A percentile compares a stretch with the other conserved stretches of the same genome.
Evolutionary conservation across 208 protist species (phyloP).

Genomic region (Tritrichomonas foetus): DNA sequence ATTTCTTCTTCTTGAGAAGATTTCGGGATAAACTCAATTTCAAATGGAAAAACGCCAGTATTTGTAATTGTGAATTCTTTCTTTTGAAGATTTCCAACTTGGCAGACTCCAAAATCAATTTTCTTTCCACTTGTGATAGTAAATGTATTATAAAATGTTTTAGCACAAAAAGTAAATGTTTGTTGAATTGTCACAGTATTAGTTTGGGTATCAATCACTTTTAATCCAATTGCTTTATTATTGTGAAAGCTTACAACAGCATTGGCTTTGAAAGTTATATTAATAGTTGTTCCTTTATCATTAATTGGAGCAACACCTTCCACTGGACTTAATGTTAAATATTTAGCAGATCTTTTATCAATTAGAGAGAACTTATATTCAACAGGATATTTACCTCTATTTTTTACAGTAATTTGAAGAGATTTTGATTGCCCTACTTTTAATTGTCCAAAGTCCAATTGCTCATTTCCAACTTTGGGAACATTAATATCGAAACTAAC

Average conservation of each 20-base stretch:
- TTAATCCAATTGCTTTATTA: not conserved
- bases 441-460: not conserved
- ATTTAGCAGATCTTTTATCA: not conserved
- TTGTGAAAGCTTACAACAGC: not conserved
- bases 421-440: not conserved
- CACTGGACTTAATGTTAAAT: not conserved
- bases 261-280: not conserved
- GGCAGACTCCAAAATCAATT: not conserved
- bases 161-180: not conserved
- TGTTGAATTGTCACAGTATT: not conserved
- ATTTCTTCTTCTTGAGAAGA: not conserved
- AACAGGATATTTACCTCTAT: slow-evolving; percentile 28
- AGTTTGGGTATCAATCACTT: slow-evolving; percentile 18
- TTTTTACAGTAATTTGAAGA: not conserved
- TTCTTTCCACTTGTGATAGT: not conserved
- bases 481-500: not conserved
- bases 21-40: not conserved
- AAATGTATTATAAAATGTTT: not conserved
- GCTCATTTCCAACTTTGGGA: not conserved
- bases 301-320: not conserved
- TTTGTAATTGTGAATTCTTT: slow-evolving; percentile 19
- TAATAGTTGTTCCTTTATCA: not conserved
- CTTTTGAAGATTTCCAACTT: not conserved
- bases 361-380: not conserved
- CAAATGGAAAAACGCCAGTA: not conserved